Conservation (phyloP, 2,329 filamentous ascomycete genomes). For the Decorospora gaudefroyi region DNA sequence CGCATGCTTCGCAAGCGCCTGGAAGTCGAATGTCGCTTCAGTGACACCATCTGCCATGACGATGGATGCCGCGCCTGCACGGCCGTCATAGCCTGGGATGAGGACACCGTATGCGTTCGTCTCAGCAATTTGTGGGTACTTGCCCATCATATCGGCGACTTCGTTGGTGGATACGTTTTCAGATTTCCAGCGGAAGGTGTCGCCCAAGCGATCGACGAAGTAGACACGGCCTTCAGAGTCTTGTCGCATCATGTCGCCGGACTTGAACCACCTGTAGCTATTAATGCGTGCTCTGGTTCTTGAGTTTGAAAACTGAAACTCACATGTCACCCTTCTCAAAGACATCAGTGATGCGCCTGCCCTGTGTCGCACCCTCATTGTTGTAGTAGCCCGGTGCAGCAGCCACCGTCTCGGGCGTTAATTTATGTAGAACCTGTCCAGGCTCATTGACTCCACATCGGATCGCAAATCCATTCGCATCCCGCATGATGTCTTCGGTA, state of each 20-base stretch:
- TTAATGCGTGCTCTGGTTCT: slow-evolving; percentile 3
- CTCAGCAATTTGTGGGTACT: slow-evolving; percentile 50
- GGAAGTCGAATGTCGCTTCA: slow-evolving; percentile 40
- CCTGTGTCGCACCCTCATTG: slow-evolving; percentile 41
- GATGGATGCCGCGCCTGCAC: slow-evolving; percentile 51
- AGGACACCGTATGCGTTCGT: slow-evolving; percentile 53
- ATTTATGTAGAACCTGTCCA: slow-evolving; percentile 42
- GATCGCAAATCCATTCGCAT: slow-evolving; percentile 43
- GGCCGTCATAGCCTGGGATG: slow-evolving; percentile 53
- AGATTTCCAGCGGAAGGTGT: slow-evolving; percentile 51
- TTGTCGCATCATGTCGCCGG: slow-evolving; percentile 47
- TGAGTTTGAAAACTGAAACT: slow-evolving; percentile 8
- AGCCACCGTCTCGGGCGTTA: slow-evolving; percentile 35
- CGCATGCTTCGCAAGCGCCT: slow-evolving; percentile 48
- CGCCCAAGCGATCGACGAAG: slow-evolving; percentile 48
- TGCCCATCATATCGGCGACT: slow-evolving; percentile 50
- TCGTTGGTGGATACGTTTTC: slow-evolving; percentile 56
- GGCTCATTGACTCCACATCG: slow-evolving; percentile 40
- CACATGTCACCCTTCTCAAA: slow-evolving; percentile 49
- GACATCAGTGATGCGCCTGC: slow-evolving; percentile 40
- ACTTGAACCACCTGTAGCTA: slow-evolving; percentile 43
- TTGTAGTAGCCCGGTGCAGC: slow-evolving; percentile 40
- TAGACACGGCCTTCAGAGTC: slow-evolving; percentile 43
- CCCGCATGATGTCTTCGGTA: slow-evolving; percentile 46
- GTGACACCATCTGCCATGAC: slow-evolving; percentile 45